A percentile compares a stretch with the other conserved stretches of the same genome.
Conservation (phyloP, 768 basidiomycete species). For the Lentinula sp. region DNA sequence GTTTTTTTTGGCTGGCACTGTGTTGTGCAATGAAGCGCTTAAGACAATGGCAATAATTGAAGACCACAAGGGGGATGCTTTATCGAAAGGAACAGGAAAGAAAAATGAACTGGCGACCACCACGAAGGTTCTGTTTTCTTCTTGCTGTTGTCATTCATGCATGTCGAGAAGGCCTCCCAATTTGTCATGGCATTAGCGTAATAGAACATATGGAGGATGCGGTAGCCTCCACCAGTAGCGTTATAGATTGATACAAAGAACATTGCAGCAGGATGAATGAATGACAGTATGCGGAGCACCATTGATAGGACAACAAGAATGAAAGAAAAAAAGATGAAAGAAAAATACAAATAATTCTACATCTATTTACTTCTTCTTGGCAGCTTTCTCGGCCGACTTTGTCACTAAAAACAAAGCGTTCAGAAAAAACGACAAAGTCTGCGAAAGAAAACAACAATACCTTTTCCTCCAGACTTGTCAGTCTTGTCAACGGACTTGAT, state of each 20-base stretch:
- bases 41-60: too few relatives aligned
- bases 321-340: conserved; percentile 40
- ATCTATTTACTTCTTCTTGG: conserved; percentile 94
- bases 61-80: too few relatives aligned
- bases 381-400: conserved; percentile 93
- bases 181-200: conserved; percentile 4
- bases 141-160: too few relatives aligned
- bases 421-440: neutral
- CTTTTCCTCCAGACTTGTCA: conserved; percentile 84
- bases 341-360: conserved; percentile 61
- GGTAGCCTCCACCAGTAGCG: neutral
- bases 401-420: conserved; percentile 47
- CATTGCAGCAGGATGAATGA: neutral
- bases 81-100: too few relatives aligned
- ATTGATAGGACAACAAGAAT: conserved; percentile 20
- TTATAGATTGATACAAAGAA: conserved; percentile 3
- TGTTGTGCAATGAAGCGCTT: too few relatives aligned
- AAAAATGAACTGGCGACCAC: too few relatives aligned
- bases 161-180: neutral
- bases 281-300: conserved; percentile 6
- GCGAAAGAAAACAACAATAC: conserved; percentile 22
- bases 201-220: neutral
- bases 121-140: too few relatives aligned
- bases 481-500: conserved; percentile 98
- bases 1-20: too few relatives aligned